A percentile compares a stretch with the other conserved stretches of the same genome.
These are phyloP conservation scores for Extremus antarcticus DNA, from an alignment of 495 filamentous ascomycete genomes.

Conservation along the genomic window DNA sequence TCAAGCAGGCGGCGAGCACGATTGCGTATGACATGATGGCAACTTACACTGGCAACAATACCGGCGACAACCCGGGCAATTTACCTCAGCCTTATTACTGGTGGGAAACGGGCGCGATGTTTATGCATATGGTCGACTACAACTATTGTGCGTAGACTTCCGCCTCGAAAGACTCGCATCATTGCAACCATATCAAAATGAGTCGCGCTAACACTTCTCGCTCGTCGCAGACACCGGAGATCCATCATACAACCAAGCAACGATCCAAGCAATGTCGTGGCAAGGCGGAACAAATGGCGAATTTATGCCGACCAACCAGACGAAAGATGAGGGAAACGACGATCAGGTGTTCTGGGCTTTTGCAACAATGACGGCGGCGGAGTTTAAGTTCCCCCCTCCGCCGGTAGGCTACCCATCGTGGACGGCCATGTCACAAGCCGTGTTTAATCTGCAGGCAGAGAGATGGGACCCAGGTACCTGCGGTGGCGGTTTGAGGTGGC, in stretches of 20 bases:
- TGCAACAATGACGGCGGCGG: conserved; percentile 24
- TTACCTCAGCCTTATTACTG: conserved; percentile 34
- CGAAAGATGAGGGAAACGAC: conserved; percentile 41
- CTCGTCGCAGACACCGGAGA: conserved; percentile 36
- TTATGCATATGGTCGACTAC: conserved; percentile 40
- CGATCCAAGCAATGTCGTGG: conserved; percentile 37
- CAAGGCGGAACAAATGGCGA: conserved; percentile 38
- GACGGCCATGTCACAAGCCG: conserved; percentile 21
- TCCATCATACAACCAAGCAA: conserved; percentile 38
- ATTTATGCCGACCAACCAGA: conserved; percentile 40
- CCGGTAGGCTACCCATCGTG: conserved; percentile 10
- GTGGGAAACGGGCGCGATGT: conserved; percentile 43
- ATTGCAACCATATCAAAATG: too few relatives aligned
- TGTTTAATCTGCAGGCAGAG: conserved; percentile 25
- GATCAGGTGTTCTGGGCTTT: conserved; percentile 35
- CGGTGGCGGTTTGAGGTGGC: conserved; percentile 51
- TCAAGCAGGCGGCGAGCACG: conserved; percentile 26
- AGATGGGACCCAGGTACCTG: conserved; percentile 44
- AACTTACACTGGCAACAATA: conserved; percentile 38
- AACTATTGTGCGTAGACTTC: conserved; percentile 38
- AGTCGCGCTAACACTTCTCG: background rate
- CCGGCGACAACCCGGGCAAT: conserved; percentile 34
- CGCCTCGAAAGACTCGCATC: too few relatives aligned
- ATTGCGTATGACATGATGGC: conserved; percentile 28
- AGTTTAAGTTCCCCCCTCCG: conserved; percentile 20